Evolutionary conservation across 225 moss, liverwort and hornwort genomes (phyloP), one percentile per base, ranked within the genome.

Genomic region (Pleurozium schreberi): DNA sequence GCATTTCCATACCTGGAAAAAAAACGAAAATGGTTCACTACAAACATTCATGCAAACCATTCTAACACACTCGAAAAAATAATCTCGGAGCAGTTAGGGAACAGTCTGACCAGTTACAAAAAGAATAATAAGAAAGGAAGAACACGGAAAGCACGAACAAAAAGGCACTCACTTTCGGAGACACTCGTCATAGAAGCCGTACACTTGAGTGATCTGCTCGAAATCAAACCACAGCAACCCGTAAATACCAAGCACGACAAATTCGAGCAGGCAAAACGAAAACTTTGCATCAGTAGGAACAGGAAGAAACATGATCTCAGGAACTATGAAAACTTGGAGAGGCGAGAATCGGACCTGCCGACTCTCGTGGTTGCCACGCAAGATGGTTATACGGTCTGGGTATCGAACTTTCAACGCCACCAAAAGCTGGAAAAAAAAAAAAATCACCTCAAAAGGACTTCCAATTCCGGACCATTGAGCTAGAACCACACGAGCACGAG

Each of bases 191-290:
- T 96, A 97, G 87, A 96, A 97, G 13, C 96, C 94, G 89, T 95
- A 96, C 84, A 97, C 97, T 95, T 97, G 95, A 71, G 98, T 97
- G 77, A 98, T 98, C 97, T 98, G 92, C 65, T 88, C 90, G n/a
- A n/a, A n/a, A n/a, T n/a, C 21, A 82, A 81, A 12, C 23, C 81
- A 84, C 11, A 80, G 34, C 88, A 58, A 84, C 14, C 14, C 63
- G 43, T 77, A 18, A 91, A 73, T 52, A 70, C 45, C 36, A 65
- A 66, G 8, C 53, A 62, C 22, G 16, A 12, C 17, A 50, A 16
- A 45, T n/a, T 43, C 7, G 20, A 52, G 3, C 31, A 52, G 2
- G 10, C n/a, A 42, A 61, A 75, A 33, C 23, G n/a, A 21, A 63
- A 49, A 45, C 15, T 31, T 4, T 2, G 62, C 25, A 47, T 8